phyloP scores from a whole-genome alignment of 1,284 basidiomycete species.

The Neonothopanus nambi region DNA sequence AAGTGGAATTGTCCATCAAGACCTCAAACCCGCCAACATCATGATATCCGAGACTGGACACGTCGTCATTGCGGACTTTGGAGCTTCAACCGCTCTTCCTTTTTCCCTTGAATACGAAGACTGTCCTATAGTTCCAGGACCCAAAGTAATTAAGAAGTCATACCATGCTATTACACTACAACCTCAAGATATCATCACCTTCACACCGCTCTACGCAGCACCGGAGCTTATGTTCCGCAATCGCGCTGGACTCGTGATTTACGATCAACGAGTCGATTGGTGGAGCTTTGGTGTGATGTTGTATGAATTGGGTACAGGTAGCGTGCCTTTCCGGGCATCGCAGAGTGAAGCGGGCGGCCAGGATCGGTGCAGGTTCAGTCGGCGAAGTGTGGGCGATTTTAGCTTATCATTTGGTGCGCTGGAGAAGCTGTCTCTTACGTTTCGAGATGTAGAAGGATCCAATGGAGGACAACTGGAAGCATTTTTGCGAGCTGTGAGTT shows the following conservation, averaged over 20 bases:
- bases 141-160: constrained; percentile 5
- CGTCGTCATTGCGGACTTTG: constrained; percentile 63
- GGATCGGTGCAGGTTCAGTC: background rate
- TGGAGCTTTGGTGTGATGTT: constrained; percentile 64
- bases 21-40: constrained; percentile 35
- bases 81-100: constrained; percentile 39
- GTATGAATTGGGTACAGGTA: constrained; percentile 58
- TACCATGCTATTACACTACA: constrained; percentile 22
- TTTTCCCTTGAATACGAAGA: constrained; percentile 15
- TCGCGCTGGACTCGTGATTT: constrained; percentile 31
- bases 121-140: constrained; percentile 4
- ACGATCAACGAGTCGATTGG: constrained; percentile 63
- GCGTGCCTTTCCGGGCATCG: constrained; percentile 18
- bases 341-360: background rate
- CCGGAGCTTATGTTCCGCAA: constrained; percentile 54
- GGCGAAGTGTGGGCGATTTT: constrained; percentile 24
- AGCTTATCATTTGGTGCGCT: constrained; percentile 26
- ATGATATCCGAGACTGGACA: constrained; percentile 34
- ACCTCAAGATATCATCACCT: constrained; percentile 26
- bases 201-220: constrained; percentile 40
- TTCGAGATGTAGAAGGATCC: constrained; percentile 1
- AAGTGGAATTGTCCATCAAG: constrained; percentile 45
- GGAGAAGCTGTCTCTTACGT: constrained; percentile 18
- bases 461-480: constrained; percentile 19
- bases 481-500: constrained; percentile 21